Evolutionary conservation across 2,329 filamentous ascomycete genomes (phyloP).

Genomic region (Aspergillus sp.): DNA sequence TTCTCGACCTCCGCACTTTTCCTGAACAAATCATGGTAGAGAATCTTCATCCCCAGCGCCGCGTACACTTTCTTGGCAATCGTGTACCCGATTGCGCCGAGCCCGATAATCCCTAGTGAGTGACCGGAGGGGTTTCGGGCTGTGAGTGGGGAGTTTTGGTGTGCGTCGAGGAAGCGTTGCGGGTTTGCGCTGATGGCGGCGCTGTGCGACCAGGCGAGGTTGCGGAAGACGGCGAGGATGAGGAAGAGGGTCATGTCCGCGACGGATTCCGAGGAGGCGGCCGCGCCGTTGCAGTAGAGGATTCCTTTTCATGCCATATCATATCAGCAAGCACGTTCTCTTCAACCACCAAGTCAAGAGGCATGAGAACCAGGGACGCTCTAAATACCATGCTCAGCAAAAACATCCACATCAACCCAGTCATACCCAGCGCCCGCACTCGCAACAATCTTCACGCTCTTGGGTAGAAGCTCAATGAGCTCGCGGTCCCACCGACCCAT

Average conservation of each 20-base stretch:
- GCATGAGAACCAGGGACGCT: not conserved
- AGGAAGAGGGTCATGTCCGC: conserved; percentile 73
- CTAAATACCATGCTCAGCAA: conserved; percentile 62
- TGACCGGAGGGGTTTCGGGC: conserved; percentile 68
- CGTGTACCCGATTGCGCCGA: conserved; percentile 68
- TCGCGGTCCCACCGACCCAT: conserved; percentile 68
- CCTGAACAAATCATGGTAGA: conserved; percentile 57
- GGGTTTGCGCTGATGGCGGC: conserved; percentile 57
- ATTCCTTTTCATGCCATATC: conserved; percentile 25
- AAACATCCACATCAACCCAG: conserved; percentile 63
- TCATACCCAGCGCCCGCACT: conserved; percentile 67
- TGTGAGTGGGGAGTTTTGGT: conserved; percentile 61
- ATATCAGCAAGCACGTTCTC: not conserved
- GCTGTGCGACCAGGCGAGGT: conserved; percentile 66
- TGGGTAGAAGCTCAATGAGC: conserved; percentile 59
- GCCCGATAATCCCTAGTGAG: conserved; percentile 68
- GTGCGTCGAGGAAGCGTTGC: conserved; percentile 60
- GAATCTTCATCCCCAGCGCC: conserved; percentile 69
- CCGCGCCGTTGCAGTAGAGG: conserved; percentile 71
- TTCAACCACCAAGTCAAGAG: not conserved
- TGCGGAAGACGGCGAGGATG: conserved; percentile 71
- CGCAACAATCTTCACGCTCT: conserved; percentile 60
- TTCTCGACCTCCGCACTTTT: conserved; percentile 45
- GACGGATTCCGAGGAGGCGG: conserved; percentile 72
- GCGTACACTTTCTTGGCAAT: conserved; percentile 63